A percentile compares a stretch with the other conserved stretches of the same genome.
These are phyloP conservation scores for Pseudogymnoascus sp. DNA, from an alignment of 2,329 filamentous ascomycete genomes.

Conservation along the genomic window DNA sequence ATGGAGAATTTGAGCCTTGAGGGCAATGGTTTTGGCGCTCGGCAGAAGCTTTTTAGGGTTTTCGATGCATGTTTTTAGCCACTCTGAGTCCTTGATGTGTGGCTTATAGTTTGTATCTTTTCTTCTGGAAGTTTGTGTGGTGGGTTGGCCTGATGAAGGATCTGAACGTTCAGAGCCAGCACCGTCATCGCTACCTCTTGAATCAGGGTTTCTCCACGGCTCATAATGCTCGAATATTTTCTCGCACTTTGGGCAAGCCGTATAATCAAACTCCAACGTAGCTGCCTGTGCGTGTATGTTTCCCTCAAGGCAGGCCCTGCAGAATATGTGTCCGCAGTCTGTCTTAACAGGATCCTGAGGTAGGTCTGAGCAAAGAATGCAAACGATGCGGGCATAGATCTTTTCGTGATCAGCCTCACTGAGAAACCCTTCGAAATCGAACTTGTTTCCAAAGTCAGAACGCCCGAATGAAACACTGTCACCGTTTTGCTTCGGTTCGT, in stretches of 20 bases:
- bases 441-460: background rate
- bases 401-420: background rate
- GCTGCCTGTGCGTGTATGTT: background rate
- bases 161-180: background rate
- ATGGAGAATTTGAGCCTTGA: constrained; percentile 31
- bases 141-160: background rate
- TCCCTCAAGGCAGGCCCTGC: background rate
- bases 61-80: constrained; percentile 22
- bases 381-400: background rate
- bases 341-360: background rate
- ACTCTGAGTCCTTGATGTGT: constrained; percentile 17
- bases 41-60: constrained; percentile 26
- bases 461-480: background rate
- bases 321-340: background rate
- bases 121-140: background rate
- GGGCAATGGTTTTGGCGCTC: constrained; percentile 34
- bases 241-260: background rate
- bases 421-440: background rate
- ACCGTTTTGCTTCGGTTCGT: background rate
- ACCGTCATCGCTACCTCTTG: background rate
- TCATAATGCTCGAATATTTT: background rate
- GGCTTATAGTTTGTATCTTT: constrained; percentile 21
- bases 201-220: background rate
- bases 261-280: background rate
- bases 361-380: background rate